Evolutionary conservation across 805 yeast genomes (phyloP).

Genomic region (Yamadazyma tumulicola): DNA sequence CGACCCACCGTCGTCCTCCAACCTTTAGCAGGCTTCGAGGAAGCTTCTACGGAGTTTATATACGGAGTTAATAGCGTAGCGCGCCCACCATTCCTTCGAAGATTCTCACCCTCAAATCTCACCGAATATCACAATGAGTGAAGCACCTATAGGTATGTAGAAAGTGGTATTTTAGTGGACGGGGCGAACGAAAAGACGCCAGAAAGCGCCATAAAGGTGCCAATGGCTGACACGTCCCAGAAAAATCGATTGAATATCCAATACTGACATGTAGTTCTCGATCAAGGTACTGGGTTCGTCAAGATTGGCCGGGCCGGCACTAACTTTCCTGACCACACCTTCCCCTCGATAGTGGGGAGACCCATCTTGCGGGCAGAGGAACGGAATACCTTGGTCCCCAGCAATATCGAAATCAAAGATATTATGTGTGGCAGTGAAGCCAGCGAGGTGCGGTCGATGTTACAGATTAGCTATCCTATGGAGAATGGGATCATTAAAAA

Average conservation of each 20-base stretch:
- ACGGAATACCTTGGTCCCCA: slow-evolving; percentile 51
- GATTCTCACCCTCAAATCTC: too few relatives aligned
- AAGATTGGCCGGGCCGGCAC: slow-evolving; percentile 96
- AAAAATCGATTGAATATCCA: not conserved
- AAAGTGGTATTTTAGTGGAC: not conserved
- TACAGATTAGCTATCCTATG: slow-evolving; percentile 97
- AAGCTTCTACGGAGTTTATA: too few relatives aligned
- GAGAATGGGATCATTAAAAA: slow-evolving; percentile 96
- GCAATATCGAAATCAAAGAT: slow-evolving; percentile 78
- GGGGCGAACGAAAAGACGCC: too few relatives aligned
- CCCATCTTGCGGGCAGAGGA: slow-evolving; percentile 97
- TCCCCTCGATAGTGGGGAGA: slow-evolving; percentile 96
- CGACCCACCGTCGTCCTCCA: slow-evolving; percentile 1
- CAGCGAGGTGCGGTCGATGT: slow-evolving; percentile 78
- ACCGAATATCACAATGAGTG: slow-evolving; percentile 19
- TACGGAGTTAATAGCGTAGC: too few relatives aligned
- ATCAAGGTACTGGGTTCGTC: slow-evolving; percentile 98
- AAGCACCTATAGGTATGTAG: slow-evolving; percentile 30
- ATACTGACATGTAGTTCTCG: slow-evolving; percentile 61
- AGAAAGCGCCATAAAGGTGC: too few relatives aligned
- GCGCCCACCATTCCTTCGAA: too few relatives aligned
- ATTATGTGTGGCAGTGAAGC: slow-evolving; percentile 99
- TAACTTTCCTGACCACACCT: slow-evolving; percentile 94
- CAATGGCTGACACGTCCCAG: too few relatives aligned
- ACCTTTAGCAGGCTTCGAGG: too few relatives aligned